Conservation (phyloP, 2,329 filamentous ascomycete genomes). For the Cladosporium sp. region DNA sequence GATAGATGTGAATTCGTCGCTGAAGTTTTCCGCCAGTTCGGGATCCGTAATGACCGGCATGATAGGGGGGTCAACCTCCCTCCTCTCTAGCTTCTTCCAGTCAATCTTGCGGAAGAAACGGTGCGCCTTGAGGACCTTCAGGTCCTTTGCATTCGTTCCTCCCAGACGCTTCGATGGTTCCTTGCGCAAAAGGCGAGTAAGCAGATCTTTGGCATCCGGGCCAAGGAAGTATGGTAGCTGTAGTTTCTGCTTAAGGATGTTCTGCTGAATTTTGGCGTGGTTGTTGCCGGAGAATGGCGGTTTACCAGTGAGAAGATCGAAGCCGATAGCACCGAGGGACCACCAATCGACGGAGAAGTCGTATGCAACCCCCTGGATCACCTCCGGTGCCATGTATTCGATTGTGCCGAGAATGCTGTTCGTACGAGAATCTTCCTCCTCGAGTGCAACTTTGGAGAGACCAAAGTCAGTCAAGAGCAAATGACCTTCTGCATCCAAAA, state of each 20-base stretch:
- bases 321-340: slow-evolving; percentile 90
- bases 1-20: slow-evolving; percentile 82
- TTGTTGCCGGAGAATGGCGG: slow-evolving; percentile 90
- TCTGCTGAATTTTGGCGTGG: slow-evolving; percentile 90
- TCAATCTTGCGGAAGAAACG: slow-evolving; percentile 97
- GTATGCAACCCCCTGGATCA: slow-evolving; percentile 82
- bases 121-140: slow-evolving; percentile 81
- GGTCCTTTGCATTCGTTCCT: slow-evolving; percentile 80
- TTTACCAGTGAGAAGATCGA: slow-evolving; percentile 85
- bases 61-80: slow-evolving; percentile 85
- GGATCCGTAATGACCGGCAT: slow-evolving; percentile 92
- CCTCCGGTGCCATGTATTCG: slow-evolving; percentile 98
- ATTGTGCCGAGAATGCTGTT: slow-evolving; percentile 91
- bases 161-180: slow-evolving; percentile 88
- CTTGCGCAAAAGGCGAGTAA: slow-evolving; percentile 85
- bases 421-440: slow-evolving; percentile 66
- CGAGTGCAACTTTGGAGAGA: slow-evolving; percentile 86
- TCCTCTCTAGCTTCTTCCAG: slow-evolving; percentile 79
- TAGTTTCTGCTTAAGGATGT: slow-evolving; percentile 91
- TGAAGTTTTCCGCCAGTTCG: slow-evolving; percentile 94
- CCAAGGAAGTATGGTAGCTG: slow-evolving; percentile 84
- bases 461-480: slow-evolving; percentile 95
- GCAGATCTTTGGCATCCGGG: slow-evolving; percentile 87
- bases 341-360: slow-evolving; percentile 97
- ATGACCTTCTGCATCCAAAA: slow-evolving; percentile 86